phyloP scores from a whole-genome alignment of 805 yeast species.

The Candida ascalaphidarum region DNA sequence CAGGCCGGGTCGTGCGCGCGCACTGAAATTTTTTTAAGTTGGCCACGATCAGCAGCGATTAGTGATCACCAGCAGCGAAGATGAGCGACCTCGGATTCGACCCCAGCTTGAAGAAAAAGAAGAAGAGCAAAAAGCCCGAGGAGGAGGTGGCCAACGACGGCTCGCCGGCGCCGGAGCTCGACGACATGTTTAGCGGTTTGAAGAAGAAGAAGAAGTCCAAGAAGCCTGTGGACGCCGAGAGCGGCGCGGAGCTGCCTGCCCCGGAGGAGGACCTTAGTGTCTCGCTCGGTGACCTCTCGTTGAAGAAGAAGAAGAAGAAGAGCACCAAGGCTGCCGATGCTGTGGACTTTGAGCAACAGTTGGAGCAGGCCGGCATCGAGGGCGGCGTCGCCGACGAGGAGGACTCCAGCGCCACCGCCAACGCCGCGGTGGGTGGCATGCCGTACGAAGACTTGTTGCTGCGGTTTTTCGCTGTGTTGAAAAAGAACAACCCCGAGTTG shows the following conservation, averaged over 20 bases:
- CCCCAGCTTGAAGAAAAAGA: slow-evolving; percentile 69
- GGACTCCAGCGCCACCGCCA: slow-evolving; percentile 9
- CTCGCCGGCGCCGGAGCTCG: slow-evolving; percentile 27
- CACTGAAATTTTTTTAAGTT: neutral
- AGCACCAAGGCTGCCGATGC: slow-evolving; percentile 45
- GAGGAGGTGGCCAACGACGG: slow-evolving; percentile 30
- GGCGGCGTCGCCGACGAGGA: slow-evolving; percentile 25
- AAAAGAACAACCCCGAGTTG: slow-evolving; percentile 92
- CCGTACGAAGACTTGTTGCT: slow-evolving; percentile 72
- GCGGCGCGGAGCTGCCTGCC: slow-evolving; percentile 11
- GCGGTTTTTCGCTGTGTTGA: slow-evolving; percentile 79
- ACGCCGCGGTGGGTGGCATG: slow-evolving; percentile 42
- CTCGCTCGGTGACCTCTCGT: slow-evolving; percentile 30
- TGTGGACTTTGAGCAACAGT: slow-evolving; percentile 79
- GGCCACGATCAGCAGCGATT: too few relatives aligned
- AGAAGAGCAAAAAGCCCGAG: slow-evolving; percentile 45
- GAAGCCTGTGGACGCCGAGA: slow-evolving; percentile 19
- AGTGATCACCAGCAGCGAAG: slow-evolving; percentile 1
- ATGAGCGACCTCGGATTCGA: slow-evolving; percentile 61
- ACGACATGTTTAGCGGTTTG: slow-evolving; percentile 65
- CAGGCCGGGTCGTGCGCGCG: too few relatives aligned
- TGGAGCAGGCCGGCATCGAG: slow-evolving; percentile 83
- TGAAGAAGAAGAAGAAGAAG: slow-evolving; percentile 78
- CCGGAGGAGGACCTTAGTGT: slow-evolving; percentile 23
- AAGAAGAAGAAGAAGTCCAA: slow-evolving; percentile 74